Percentiles rank a stretch among this genome's conserved stretches.
These are phyloP conservation scores for Talaromyces thailandensis DNA, from an alignment of 495 filamentous ascomycete species.

Conservation along the genomic window DNA sequence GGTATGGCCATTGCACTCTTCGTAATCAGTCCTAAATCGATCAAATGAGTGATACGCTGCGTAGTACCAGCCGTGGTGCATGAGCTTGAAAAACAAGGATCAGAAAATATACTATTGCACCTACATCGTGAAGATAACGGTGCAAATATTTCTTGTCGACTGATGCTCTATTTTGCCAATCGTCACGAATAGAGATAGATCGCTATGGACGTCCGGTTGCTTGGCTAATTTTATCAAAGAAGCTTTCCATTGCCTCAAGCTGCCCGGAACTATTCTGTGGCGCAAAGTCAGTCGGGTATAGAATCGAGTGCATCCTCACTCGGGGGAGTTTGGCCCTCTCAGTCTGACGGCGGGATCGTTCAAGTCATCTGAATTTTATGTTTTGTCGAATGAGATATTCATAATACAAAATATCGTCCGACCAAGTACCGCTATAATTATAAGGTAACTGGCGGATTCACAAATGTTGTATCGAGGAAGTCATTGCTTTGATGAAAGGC, in stretches of 20 bases:
- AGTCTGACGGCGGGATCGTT: too few species aligned
- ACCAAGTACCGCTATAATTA: too few species aligned
- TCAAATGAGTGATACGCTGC: background rate
- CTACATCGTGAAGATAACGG: background rate
- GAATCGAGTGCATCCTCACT: background rate
- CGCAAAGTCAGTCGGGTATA: background rate
- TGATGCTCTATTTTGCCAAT: background rate
- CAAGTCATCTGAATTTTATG: too few species aligned
- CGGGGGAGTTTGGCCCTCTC: too few species aligned
- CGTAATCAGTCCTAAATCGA: background rate
- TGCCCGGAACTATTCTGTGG: background rate
- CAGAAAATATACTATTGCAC: background rate
- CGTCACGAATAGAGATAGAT: background rate
- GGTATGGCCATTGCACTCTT: background rate
- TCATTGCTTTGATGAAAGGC: too few species aligned
- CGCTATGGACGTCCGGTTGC: background rate
- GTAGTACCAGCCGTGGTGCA: background rate
- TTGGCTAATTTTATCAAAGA: background rate
- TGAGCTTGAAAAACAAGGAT: background rate
- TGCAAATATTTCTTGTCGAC: background rate
- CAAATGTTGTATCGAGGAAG: too few species aligned
- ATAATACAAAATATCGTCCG: too few species aligned
- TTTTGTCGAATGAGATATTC: too few species aligned
- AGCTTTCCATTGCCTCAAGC: background rate
- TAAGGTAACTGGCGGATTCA: too few species aligned